Evolutionary conservation across 1,284 basidiomycete genomes (phyloP), one percentile per base, ranked within the genome.

Genomic region (Afroboletus lepidellus): DNA sequence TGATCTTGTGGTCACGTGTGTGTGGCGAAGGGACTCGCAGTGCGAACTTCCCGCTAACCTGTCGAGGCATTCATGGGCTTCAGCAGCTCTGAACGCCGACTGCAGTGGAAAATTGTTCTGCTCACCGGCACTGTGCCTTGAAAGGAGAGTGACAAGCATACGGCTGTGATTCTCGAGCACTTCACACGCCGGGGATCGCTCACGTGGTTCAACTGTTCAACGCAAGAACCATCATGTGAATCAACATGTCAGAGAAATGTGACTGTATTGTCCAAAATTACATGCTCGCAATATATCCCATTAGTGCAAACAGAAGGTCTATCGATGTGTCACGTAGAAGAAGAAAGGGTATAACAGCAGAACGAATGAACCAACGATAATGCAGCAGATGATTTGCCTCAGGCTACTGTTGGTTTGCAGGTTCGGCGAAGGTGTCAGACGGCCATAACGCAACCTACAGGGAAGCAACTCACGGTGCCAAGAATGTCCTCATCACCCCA

Each of bases 401-500:
- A 56, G 2, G 16, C 15, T 29, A 12, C 46, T 12, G n/a, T 46
- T 24, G 38, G 34, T 42, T 55, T 55, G 21, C 29, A 25, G 45
- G 41, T 8, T 47, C 41, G 2, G 13, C 38, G 32, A 15, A 20
- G 16, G 16, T 2, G 18, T 58, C 21, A 62, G 47, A 34, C 18
- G 8, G 41, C 20, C 4, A 41, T 8, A n/a, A 13, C 20, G 7
- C 30, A 15, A 27, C 2, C 5, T 8, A 39, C 23, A 38, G 13
- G 38, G 20, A 29, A 27, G 9, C 30, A 13, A 51, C 63, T 51
- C 37, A 63, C 60, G 21, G 54, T 51, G 7, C 58, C 56, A 27
- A 64, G 49, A 48, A 57, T 36, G 18, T 61, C 65, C 46, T 69
- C 41, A 69, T 46, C 37, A 65, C 60, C 0, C 57, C 52, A 21